Base-by-base conservation (phyloP, 306 rosid species). In the Pterocarpus santalinus region DNA sequence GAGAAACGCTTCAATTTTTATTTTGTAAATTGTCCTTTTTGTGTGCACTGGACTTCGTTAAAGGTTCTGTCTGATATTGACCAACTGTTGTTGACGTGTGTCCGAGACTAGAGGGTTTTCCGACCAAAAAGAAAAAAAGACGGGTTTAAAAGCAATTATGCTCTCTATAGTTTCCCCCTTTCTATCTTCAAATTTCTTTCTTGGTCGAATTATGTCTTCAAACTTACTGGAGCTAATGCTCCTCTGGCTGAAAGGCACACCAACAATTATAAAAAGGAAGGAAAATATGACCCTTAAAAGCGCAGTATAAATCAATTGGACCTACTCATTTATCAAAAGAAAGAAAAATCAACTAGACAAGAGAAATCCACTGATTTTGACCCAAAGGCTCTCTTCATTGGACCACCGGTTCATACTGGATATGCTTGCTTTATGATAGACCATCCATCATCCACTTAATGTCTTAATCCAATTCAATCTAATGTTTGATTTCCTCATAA, bases 381-480 rank as follows among this genome's bases (percentile, higher is more conserved):
- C 75, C 36, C 12, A 43, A 51, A 43, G 73, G n/a, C 15, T 43
- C 30, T 47, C 80, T 64, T 77, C 76, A 72, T 16, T 72, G 16
- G 34, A 69, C 52, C 72, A 49, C 15, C 5, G 28, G 34, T 47
- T 2, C 43, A 62, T 10, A 46, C 46, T 7, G 28, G 65, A 62
- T n/a, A 39, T 30, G 7, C 64, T 33, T 36, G 16, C 53, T 80
- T 49, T 60, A 28, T 15, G 81, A 75, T 58, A 62, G 63, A 75
- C 73, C 39, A 58, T 69, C 58, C 55, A 60, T 81, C 51, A 68
- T 66, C 46, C 7, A 32, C 2, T 16, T 47, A 53, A 55, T 14
- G 33, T 43, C 69, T 11, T 36, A 43, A 51, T 73, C 14, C 43
- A 69, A 33, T 69, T 14, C 60, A 47, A 70, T 51, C 69, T 16